phyloP scores from a whole-genome alignment of 495 filamentous ascomycete species.

The Podospora fimiseda region DNA sequence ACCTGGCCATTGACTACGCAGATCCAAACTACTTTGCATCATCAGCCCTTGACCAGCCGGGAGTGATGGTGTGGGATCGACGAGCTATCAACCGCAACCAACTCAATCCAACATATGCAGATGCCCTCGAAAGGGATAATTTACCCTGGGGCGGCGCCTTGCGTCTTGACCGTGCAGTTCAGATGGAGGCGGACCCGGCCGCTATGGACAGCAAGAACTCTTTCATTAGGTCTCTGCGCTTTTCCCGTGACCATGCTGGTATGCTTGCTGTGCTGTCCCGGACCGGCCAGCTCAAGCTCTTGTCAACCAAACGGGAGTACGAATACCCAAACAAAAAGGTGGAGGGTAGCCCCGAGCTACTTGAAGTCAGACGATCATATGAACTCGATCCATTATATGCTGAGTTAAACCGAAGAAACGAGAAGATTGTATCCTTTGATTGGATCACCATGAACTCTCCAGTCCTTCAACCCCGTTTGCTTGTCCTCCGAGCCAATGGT shows the following conservation, averaged over 20 bases:
- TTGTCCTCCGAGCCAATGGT: constrained; percentile 65
- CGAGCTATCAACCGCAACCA: constrained; percentile 53
- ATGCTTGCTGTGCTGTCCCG: constrained; percentile 70
- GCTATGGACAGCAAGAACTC: constrained; percentile 44
- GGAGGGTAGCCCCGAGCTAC: constrained; percentile 41
- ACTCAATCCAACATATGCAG: constrained; percentile 38
- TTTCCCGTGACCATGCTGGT: constrained; percentile 65
- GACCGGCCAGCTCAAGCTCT: constrained; percentile 69
- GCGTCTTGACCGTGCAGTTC: constrained; percentile 58
- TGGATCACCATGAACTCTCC: constrained; percentile 62
- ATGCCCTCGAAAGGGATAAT: constrained; percentile 43
- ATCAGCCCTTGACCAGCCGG: constrained; percentile 61
- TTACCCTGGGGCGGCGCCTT: constrained; percentile 55
- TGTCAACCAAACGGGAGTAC: constrained; percentile 62
- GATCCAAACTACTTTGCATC: constrained; percentile 95
- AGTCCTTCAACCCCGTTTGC: constrained; percentile 54
- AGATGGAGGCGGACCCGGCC: constrained; percentile 37
- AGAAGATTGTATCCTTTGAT: constrained; percentile 79
- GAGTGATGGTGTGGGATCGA: constrained; percentile 83
- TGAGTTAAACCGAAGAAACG: constrained; percentile 40
- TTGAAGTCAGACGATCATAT: constrained; percentile 47
- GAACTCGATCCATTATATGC: constrained; percentile 48
- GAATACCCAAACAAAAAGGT: constrained; percentile 31
- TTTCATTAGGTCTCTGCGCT: constrained; percentile 71
- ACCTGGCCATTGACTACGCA: constrained; percentile 79